Conservation (phyloP, 345 rosid species). For the Eucalyptus virginea region DNA sequence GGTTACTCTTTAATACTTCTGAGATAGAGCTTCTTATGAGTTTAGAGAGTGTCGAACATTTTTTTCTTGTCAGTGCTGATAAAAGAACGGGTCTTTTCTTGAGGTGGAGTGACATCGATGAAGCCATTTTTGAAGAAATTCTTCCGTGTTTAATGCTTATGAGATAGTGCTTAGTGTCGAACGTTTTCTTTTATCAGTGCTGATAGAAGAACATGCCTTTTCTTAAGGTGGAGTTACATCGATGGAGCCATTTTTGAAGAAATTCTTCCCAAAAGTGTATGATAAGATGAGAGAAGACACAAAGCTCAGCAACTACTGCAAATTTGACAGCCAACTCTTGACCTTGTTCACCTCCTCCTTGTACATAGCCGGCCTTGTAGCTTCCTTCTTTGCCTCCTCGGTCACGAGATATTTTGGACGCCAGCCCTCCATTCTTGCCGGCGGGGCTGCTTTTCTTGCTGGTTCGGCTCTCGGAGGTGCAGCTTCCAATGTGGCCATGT, state of each 20-base stretch:
- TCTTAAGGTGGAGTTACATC: background rate
- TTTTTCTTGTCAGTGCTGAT: background rate
- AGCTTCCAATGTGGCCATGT: background rate
- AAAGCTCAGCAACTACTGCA: slow-evolving; percentile 21
- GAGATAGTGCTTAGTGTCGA: background rate
- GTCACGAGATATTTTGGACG: background rate
- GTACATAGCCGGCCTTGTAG: slow-evolving; percentile 11
- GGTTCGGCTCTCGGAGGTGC: background rate
- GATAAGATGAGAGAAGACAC: background rate
- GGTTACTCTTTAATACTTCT: background rate
- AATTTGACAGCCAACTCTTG: slow-evolving; percentile 17
- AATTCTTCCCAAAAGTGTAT: background rate
- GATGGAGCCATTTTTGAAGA: background rate
- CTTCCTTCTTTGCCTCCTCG: slow-evolving; percentile 6
- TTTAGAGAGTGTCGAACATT: background rate
- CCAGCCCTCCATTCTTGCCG: background rate
- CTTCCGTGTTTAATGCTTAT: background rate
- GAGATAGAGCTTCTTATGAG: background rate
- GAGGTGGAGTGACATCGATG: slow-evolving; percentile 1
- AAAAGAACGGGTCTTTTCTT: background rate
- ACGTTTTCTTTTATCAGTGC: background rate
- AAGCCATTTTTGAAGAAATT: background rate
- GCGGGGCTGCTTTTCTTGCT: background rate
- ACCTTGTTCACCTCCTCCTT: slow-evolving; percentile 19
- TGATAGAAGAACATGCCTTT: background rate